phyloP scores from a whole-genome alignment of 176 grass and related monocot genomes.

The Secale cereale region DNA sequence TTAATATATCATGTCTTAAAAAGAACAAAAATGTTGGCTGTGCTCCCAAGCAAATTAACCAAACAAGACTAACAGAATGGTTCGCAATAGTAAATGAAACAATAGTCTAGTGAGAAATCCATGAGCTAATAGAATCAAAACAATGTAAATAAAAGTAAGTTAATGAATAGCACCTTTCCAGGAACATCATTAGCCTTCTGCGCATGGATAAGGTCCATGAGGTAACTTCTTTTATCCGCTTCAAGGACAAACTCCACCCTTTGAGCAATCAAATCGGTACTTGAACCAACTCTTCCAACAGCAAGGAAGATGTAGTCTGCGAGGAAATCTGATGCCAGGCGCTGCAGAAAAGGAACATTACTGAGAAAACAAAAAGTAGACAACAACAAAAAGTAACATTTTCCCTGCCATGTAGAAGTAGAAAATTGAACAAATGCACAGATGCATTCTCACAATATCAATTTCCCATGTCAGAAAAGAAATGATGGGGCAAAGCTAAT shows the following conservation, averaged over 20 bases:
- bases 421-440: background rate
- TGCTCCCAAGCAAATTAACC: background rate
- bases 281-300: constrained; percentile 98
- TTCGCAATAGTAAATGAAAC: background rate
- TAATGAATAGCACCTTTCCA: constrained; percentile 61
- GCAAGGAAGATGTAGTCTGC: constrained; percentile 85
- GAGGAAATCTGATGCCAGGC: constrained; percentile 88
- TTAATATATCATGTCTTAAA: background rate
- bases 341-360: constrained; percentile 35
- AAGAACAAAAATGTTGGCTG: background rate
- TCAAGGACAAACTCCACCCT: constrained; percentile 94
- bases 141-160: background rate
- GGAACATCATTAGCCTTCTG: constrained; percentile 75
- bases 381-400: background rate
- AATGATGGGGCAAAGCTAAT: background rate
- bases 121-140: background rate
- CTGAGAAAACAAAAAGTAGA: background rate
- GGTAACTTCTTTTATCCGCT: constrained; percentile 84
- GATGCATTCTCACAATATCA: background rate
- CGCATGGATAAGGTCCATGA: constrained; percentile 94
- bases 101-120: background rate
- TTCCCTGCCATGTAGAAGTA: background rate
- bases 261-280: constrained; percentile 94
- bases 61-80: background rate
- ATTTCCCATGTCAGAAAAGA: background rate